A percentile compares a stretch with the other conserved stretches of the same genome.
Evolutionary conservation across 805 yeast genomes (phyloP).

Genomic region (Wickerhamiella lipophila): DNA sequence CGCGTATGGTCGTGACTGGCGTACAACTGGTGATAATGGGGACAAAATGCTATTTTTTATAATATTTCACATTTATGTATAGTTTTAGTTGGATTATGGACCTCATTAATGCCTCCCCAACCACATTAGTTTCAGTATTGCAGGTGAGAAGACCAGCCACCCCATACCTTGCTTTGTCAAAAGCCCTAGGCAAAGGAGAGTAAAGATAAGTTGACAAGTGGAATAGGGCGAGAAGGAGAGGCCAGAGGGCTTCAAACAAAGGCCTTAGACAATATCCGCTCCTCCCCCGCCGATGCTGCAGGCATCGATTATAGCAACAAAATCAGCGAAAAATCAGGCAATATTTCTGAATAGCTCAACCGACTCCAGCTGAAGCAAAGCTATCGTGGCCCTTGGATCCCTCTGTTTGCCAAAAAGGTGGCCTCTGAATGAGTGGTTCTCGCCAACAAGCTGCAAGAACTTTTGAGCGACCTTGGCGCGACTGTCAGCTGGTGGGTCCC

Average conservation of each 20-base stretch:
- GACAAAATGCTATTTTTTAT: too few species aligned
- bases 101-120: neutral
- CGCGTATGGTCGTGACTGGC: neutral
- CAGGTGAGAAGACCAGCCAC: slow-evolving; percentile 1
- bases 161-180: neutral
- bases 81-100: too few species aligned
- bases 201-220: neutral
- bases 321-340: too few species aligned
- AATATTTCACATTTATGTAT: too few species aligned
- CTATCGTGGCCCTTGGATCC: slow-evolving; percentile 10
- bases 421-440: neutral
- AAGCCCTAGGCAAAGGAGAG: neutral
- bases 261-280: too few species aligned
- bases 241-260: too few species aligned
- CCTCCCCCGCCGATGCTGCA: too few species aligned
- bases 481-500: neutral
- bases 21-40: neutral
- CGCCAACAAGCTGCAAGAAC: slow-evolving; percentile 6
- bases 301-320: too few species aligned
- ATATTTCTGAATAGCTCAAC: too few species aligned
- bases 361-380: slow-evolving; percentile 1
- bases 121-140: neutral
- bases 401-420: slow-evolving; percentile 6
- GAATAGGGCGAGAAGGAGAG: neutral
- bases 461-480: slow-evolving; percentile 1